Base-by-base conservation (phyloP, 208 protist genomes). In the Trypanosoma vivax region DNA sequence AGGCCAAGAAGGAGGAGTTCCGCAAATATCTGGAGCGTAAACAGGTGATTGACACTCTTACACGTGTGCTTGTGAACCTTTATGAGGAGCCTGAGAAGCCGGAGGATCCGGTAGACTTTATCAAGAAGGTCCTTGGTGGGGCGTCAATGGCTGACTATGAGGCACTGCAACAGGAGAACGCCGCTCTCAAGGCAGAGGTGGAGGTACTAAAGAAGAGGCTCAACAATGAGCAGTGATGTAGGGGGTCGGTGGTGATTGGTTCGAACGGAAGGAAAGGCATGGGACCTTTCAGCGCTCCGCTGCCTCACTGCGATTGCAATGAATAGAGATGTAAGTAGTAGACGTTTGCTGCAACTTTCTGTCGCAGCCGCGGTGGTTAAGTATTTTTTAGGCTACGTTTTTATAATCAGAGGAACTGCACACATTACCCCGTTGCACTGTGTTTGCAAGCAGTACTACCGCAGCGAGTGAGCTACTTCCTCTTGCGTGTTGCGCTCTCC, bases 1-100 rank as follows among this genome's bases (percentile, higher is more conserved):
- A 96, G 48, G 78, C 85, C 3, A 96, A 96, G 71, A 96, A 96
- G 82, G 91, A 96, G 59, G 88, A 96, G 69, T 96, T 96, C 68
- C 88, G 91, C 47, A 95, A 92, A 65, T 96, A 96, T 59, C 78
- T 96, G 24, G 91, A 96, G 63, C 74, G 83, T 2, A 92, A 78
- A 13, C 84, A 93, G 27, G 91, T 96, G 5, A 91, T 96, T 29
- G 91, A 96, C 55, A 83, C 87, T 11, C 72, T 96, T 30, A 96
- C 91, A 4, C 87, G 89, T 19, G 90, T 96, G 0, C 70, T 96
- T 5, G 89, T 96, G 6, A 94, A 92, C 49, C 72, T 96, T 2
- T 96, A 96, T 70, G 91, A 96, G 54, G 88, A 96, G 57, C 78
- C 88, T 7, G 88, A 96, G 24, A 94, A 90, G 50, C 91, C 91